phyloP scores from a whole-genome alignment of 2,329 filamentous ascomycete genomes.

The Talaromyces sp. region DNA sequence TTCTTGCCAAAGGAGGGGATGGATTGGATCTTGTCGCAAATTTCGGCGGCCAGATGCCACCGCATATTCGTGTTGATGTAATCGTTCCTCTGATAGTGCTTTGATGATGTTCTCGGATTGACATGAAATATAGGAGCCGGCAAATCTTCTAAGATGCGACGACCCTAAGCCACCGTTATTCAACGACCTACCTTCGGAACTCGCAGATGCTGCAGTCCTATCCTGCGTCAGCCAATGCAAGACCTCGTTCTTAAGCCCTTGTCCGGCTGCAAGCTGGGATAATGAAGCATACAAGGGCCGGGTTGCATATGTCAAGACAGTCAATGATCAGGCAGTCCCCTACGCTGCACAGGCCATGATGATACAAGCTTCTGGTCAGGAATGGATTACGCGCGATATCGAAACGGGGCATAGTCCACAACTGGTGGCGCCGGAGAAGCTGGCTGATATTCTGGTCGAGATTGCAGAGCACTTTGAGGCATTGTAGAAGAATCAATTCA shows the following conservation, averaged over 20 bases:
- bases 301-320: conserved; percentile 8
- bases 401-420: conserved; percentile 14
- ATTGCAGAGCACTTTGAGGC: conserved; percentile 9
- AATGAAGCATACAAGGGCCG: conserved; percentile 13
- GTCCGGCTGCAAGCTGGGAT: conserved; percentile 12
- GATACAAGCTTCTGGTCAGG: conserved; percentile 7
- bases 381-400: conserved; percentile 14
- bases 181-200: conserved; percentile 11
- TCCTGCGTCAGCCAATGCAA: conserved; percentile 17
- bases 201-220: conserved; percentile 15
- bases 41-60: conserved; percentile 18
- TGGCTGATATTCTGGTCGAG: conserved; percentile 11
- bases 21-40: conserved; percentile 14
- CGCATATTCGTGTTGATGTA: conserved; percentile 20
- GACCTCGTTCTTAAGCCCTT: conserved; percentile 12
- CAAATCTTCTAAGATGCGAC: conserved; percentile 19
- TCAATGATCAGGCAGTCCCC: conserved; percentile 5
- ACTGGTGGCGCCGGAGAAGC: conserved; percentile 8
- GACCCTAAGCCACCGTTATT: conserved; percentile 20
- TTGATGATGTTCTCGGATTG: too few relatives aligned
- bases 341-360: conserved; percentile 10
- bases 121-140: conserved; percentile 6
- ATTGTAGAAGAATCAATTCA: background rate
- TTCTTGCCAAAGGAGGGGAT: conserved; percentile 18
- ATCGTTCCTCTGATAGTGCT: background rate